Conservation (phyloP, 257 asterid genomes). For the Petunia secreta region DNA sequence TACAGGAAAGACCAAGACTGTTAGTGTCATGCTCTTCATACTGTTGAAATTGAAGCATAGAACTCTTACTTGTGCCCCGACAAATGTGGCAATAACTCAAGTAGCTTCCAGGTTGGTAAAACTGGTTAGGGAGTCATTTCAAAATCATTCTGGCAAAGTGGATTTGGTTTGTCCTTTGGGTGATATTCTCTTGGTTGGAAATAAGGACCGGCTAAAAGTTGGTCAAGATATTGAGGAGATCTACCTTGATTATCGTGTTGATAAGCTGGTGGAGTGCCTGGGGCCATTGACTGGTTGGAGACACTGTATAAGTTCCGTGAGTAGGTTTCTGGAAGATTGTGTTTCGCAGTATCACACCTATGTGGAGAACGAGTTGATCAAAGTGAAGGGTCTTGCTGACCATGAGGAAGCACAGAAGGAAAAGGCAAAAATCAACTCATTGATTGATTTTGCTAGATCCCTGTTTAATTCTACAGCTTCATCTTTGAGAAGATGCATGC, state of each 20-base stretch:
- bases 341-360: constrained; percentile 40
- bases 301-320: constrained; percentile 37
- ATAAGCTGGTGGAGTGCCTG: constrained; percentile 37
- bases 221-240: constrained; percentile 43
- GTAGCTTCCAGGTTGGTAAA: constrained; percentile 39
- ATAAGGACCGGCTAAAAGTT: constrained; percentile 41
- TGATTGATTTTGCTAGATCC: constrained; percentile 17
- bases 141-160: constrained; percentile 12
- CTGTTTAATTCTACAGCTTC: constrained; percentile 7
- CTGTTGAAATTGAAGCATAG: constrained; percentile 29
- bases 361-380: constrained; percentile 23
- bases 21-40: constrained; percentile 29
- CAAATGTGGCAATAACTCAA: constrained; percentile 43
- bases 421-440: constrained; percentile 13
- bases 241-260: constrained; percentile 46
- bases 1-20: constrained; percentile 36
- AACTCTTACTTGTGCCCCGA: constrained; percentile 36
- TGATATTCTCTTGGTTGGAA: constrained; percentile 52
- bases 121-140: constrained; percentile 35
- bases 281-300: constrained; percentile 46
- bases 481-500: constrained; percentile 25
- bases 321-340: constrained; percentile 45
- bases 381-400: background rate
- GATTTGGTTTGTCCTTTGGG: constrained; percentile 36
- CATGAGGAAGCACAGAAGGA: background rate